Evolutionary conservation across 805 yeast species (phyloP), one percentile per base, ranked within the genome.

Genomic region (Candida lessepsii): DNA sequence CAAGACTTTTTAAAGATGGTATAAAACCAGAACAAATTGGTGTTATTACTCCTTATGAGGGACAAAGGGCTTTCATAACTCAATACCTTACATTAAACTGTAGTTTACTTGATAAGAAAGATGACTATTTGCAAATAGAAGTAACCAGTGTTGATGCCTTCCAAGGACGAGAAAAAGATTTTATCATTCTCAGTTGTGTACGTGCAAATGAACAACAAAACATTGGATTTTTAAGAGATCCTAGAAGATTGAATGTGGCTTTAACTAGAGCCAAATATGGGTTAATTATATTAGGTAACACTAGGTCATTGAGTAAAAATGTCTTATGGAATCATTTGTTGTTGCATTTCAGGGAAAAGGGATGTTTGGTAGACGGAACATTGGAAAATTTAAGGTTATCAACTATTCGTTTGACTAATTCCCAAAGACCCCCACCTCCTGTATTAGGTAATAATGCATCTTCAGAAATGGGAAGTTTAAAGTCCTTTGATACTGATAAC

Each of bases 41-140:
- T 58, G 84, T 90, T 28, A 82, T 90, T 41, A 90, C 97, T 5
- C 97, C 97, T 0, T 90, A 90, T 61, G 96, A 88, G 59, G 97
- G 96, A 24, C 97, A 90, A 64, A 70, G 96, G 46, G 86, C 90
- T 0, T 89, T 83, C 56, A 67, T 90, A 37, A 75, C 80, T 8
- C 89, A 83, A 54, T 85, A 85, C 59, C 79, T 90, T 87, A 76
- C 77, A 51, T 60, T 80, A 69, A 81, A 81, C 51, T 85, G 90
- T 21, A 63, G 86, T 0, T 56, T 83, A 56, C 48, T 66, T 3
- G 83, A 81, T 39, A 51, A 48, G 21, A 77, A 78, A 48, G 81
- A 80, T 1, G 61, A 76, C 24, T 87, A 87, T 57, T 60, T 71
- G 36, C 80, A 77, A 38, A 84, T 90, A 34, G 97, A 90, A 63